phyloP scores from a whole-genome alignment of 2,329 filamentous ascomycete genomes.

The Seiridium cupressi region DNA sequence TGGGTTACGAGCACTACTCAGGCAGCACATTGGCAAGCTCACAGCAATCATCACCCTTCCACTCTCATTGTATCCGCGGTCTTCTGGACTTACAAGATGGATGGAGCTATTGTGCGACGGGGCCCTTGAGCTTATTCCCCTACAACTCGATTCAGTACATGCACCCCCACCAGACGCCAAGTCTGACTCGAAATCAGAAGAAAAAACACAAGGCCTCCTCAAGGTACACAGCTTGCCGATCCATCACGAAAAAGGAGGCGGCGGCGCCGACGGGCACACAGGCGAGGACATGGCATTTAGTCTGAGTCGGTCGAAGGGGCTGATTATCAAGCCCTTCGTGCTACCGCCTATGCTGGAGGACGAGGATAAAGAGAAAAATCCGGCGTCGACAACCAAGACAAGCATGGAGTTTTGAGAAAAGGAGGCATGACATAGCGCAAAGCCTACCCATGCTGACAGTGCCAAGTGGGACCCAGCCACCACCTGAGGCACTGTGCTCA shows the following conservation, averaged over 20 bases:
- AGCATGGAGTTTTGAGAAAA: constrained; percentile 68
- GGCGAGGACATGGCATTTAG: constrained; percentile 90
- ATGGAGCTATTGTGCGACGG: constrained; percentile 83
- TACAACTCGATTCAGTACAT: constrained; percentile 56
- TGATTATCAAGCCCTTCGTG: constrained; percentile 85
- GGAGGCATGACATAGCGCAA: not conserved
- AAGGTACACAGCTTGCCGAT: constrained; percentile 81
- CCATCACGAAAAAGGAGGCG: constrained; percentile 85
- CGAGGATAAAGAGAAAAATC: constrained; percentile 47
- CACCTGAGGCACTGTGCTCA: not conserved
- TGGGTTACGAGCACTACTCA: constrained; percentile 70
- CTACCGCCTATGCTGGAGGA: constrained; percentile 84
- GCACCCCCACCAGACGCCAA: constrained; percentile 52
- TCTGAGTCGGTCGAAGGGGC: constrained; percentile 73
- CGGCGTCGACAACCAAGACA: constrained; percentile 57
- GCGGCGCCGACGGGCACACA: constrained; percentile 64
- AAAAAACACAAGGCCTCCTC: constrained; percentile 82
- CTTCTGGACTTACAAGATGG: constrained; percentile 76
- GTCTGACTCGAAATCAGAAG: constrained; percentile 53
- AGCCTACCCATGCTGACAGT: not conserved
- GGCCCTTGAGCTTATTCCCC: constrained; percentile 77
- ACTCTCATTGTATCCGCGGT: constrained; percentile 74
- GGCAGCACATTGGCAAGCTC: constrained; percentile 61
- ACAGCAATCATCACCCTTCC: constrained; percentile 77
- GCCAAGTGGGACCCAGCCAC: not conserved